Evolutionary conservation across 2,329 filamentous ascomycete genomes (phyloP).

Genomic region (Amauroascus niger): DNA sequence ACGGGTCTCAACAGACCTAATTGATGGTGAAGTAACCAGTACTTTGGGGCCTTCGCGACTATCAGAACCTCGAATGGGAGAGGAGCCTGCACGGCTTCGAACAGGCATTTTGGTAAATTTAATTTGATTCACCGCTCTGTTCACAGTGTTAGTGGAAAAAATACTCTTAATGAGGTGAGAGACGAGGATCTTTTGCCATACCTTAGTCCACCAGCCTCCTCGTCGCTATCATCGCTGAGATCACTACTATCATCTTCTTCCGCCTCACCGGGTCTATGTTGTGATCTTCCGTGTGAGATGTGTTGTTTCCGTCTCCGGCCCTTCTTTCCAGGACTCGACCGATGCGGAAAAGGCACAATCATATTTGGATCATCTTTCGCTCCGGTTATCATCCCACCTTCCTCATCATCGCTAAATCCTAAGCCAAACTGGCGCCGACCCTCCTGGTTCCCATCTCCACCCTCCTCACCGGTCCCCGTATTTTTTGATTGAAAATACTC

Average conservation of each 20-base stretch:
- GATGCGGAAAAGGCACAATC: slow-evolving; percentile 39
- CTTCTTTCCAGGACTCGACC: slow-evolving; percentile 20
- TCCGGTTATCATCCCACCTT: slow-evolving; percentile 55
- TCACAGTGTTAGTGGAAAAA: slow-evolving; percentile 1
- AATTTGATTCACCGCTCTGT: slow-evolving; percentile 74
- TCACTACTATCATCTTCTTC: slow-evolving; percentile 59
- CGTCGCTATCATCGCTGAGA: slow-evolving; percentile 57
- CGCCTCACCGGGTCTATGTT: slow-evolving; percentile 32
- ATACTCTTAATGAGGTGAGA: neutral
- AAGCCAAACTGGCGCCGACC: slow-evolving; percentile 13
- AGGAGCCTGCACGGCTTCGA: slow-evolving; percentile 74
- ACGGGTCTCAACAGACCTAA: slow-evolving; percentile 38
- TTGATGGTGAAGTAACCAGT: slow-evolving; percentile 48
- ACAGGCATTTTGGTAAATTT: slow-evolving; percentile 95
- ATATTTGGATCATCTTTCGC: slow-evolving; percentile 45
- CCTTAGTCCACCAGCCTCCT: slow-evolving; percentile 43
- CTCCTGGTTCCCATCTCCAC: slow-evolving; percentile 26
- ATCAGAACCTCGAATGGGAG: slow-evolving; percentile 57
- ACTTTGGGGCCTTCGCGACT: slow-evolving; percentile 40
- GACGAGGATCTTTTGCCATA: slow-evolving; percentile 23
- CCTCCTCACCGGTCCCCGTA: slow-evolving; percentile 12
- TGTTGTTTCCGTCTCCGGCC: slow-evolving; percentile 10
- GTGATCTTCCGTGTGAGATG: slow-evolving; percentile 23
- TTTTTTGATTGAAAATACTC: slow-evolving; percentile 48
- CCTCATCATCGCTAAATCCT: slow-evolving; percentile 45